Base-by-base conservation (phyloP, 1,284 basidiomycete genomes). In the Cryptococcus depauperatus region DNA sequence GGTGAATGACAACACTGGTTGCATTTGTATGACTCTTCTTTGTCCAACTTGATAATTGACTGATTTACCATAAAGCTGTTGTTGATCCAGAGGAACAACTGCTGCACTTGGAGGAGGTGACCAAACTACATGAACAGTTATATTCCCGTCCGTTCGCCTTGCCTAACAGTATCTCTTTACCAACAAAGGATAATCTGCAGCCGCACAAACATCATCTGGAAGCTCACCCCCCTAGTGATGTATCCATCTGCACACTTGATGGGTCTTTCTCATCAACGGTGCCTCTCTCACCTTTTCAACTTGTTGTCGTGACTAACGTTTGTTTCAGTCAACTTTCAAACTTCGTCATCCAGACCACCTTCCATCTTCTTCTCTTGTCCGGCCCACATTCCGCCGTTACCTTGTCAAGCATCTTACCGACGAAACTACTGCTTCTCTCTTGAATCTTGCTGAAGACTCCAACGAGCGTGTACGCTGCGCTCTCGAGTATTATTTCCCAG, bases 361-460 rank as follows among this genome's bases (percentile, higher is more conserved):
- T 3, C 51, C 55, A 9, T 55, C 58, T 9, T 56, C 54, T 5
- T 61, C 59, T 16, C 49, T 68, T 3, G 64, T 59, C 5, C 62
- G 64, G 11, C 34, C 34, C 4, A 68, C 61, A 6, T 69, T 63
- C 57, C 59, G 59, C 13, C 58, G 52, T 32, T 69, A 69, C 43
- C 46, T 64, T 10, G 46, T 62, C n/a, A n/a, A n/a, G n/a, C n/a
- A n/a, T n/a, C n/a, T n/a, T n/a, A n/a, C n/a, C n/a, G n/a, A n/a
- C n/a, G n/a, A n/a, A n/a, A n/a, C n/a, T n/a, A n/a, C n/a, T n/a
- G n/a, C n/a, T n/a, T n/a, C n/a, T n/a, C n/a, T n/a, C n/a, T n/a
- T n/a, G n/a, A n/a, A n/a, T n/a, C n/a, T n/a, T n/a, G n/a, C n/a
- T n/a, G n/a, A 43, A 35, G 39, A 37, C 5, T 44, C 46, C 10